Evolutionary conservation across 2,329 filamentous ascomycete genomes (phyloP), one percentile per base, ranked within the genome.

Genomic region (Erysiphe neolycopersici): DNA sequence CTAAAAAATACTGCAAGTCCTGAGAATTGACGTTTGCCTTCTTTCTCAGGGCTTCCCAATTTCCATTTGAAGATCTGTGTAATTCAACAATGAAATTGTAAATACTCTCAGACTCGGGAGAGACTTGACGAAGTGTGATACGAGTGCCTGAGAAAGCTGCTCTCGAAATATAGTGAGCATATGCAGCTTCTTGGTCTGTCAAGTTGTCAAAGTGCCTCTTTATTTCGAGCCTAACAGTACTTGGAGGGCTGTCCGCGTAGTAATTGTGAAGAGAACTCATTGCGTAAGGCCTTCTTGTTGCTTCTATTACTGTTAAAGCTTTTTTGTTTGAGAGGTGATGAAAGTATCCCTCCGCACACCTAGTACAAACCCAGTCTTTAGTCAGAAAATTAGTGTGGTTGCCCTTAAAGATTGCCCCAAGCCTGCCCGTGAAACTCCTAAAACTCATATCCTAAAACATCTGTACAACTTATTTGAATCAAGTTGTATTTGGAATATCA

Each of bases 171-270:
- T 77, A 84, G 62, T 94, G 85, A 49, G 85, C 80, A 66, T 94
- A 94, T 56, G 79, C 76, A 64, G 87, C 84, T 64, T 92, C 73
- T 57, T 79, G 66, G 54, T 80, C 71, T 43, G 63, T 68, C 47
- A 89, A 61, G 32, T 75, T 73, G 44, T 87, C 79, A 54, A 95
- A 98, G 62, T 95, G 87, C 57, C 83, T 80, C 62, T 83, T 83
- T 59, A 95, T 89, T 59, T 83, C 77, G 42, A 98, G 71, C 41
- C 77, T 74, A 46, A 94, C 87, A 45, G 94, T 73, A 41, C 76
- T 79, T 1, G 89, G 89, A 39, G 89, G 89, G 49, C 78, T 76
- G 61, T 98, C 89, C 40, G 89, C 85, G 47, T 92, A 69, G 60
- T 92, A 94, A 57, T 92, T 79, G 59, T 65, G 65, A 22, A 22